Evolutionary conservation across 257 asterid genomes (phyloP).

Genomic region (Parsonsia alboflavescens): DNA sequence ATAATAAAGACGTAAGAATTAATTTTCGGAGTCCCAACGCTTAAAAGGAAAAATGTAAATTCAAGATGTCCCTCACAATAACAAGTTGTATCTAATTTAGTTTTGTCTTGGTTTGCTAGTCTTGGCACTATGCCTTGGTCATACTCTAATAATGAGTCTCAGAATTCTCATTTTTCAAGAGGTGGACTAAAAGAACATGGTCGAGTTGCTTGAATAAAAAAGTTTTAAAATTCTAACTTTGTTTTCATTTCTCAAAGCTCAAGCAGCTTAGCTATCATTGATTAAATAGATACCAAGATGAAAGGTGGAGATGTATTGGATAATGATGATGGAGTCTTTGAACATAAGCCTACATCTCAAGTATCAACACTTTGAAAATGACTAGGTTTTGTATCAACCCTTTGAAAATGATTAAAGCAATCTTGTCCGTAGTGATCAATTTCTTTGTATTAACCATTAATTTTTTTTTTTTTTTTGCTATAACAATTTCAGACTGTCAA

Average conservation of each 20-base stretch:
- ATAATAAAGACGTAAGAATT: constrained; percentile 22
- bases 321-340: constrained; percentile 30
- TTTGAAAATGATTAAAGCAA: not conserved
- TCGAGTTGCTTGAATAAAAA: constrained; percentile 10
- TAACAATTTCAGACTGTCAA: constrained; percentile 65
- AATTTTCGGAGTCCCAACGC: constrained; percentile 9
- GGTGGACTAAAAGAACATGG: constrained; percentile 18
- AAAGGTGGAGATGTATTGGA: constrained; percentile 23
- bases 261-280: constrained; percentile 27
- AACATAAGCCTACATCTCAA: constrained; percentile 48
- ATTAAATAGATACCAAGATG: constrained; percentile 21
- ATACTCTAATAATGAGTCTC: constrained; percentile 24
- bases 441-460: not conserved
- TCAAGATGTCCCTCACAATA: constrained; percentile 18
- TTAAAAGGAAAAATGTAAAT: constrained; percentile 12
- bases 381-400: too few relatives aligned
- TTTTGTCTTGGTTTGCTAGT: constrained; percentile 22
- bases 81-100: constrained; percentile 31
- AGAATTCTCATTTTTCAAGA: constrained; percentile 25
- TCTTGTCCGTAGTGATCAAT: not conserved
- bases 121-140: constrained; percentile 28
- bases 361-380: too few relatives aligned
- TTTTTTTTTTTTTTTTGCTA: constrained; percentile 8
- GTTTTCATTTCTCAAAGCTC: constrained; percentile 29
- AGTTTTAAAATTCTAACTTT: constrained; percentile 25